Conservation (phyloP, 2,329 filamentous ascomycete species). For the Colletotrichum lupini region DNA sequence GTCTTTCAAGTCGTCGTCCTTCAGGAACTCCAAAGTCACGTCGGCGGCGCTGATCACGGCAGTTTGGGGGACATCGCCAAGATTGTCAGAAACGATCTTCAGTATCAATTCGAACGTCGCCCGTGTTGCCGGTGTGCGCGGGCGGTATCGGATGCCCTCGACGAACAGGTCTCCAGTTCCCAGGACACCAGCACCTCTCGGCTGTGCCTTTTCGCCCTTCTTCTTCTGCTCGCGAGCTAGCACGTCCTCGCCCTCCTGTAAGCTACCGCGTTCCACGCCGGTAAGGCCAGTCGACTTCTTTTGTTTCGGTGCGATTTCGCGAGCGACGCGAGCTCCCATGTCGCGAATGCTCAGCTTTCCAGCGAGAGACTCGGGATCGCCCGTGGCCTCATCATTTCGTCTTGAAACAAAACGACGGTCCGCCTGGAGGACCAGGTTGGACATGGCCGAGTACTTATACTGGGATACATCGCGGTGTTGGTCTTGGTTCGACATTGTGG, state of each 20-base stretch:
- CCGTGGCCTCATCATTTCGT: conserved; percentile 92
- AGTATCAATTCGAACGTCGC: conserved; percentile 95
- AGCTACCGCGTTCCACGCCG: conserved; percentile 78
- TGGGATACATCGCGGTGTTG: conserved; percentile 87
- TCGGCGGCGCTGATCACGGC: conserved; percentile 95
- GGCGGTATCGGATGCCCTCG: conserved; percentile 91
- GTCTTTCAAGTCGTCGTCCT: conserved; percentile 96
- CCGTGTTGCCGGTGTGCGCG: conserved; percentile 89
- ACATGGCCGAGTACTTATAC: conserved; percentile 99
- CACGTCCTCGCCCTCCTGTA: conserved; percentile 86
- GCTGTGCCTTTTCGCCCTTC: conserved; percentile 77
- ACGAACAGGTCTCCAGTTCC: conserved; percentile 87
- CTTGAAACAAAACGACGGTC: conserved; percentile 95
- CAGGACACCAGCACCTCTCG: conserved; percentile 80
- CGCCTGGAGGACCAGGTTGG: conserved; percentile 99
- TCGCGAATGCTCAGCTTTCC: conserved; percentile 93
- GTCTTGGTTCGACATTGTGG: conserved; percentile 79
- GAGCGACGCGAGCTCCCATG: conserved; percentile 88
- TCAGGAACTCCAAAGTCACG: conserved; percentile 88
- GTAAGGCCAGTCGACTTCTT: conserved; percentile 78
- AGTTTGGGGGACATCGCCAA: conserved; percentile 93
- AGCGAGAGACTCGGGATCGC: conserved; percentile 96
- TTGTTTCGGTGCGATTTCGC: conserved; percentile 82
- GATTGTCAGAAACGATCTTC: conserved; percentile 85
- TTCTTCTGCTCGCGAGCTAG: conserved; percentile 86